phyloP scores from a whole-genome alignment of 768 basidiomycete species.

The Pleurotus platypus region DNA sequence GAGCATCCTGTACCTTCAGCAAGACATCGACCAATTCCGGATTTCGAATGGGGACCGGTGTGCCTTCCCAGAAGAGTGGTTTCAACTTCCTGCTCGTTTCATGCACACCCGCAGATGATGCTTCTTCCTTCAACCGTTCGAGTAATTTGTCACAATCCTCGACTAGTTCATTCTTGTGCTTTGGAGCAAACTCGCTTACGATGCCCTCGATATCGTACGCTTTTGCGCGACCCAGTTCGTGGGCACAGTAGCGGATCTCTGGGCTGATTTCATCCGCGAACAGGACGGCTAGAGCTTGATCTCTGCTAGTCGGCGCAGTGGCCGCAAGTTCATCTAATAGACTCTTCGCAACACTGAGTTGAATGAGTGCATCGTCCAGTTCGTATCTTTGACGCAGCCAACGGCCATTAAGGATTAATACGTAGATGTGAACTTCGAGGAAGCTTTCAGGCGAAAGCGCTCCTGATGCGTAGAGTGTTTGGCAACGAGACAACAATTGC shows the following conservation, averaged over 20 bases:
- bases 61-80: slow-evolving; percentile 73
- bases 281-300: slow-evolving; percentile 82
- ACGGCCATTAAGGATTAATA: slow-evolving; percentile 78
- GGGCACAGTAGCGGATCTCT: slow-evolving; percentile 89
- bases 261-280: slow-evolving; percentile 88
- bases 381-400: slow-evolving; percentile 75
- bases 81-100: slow-evolving; percentile 52
- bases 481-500: slow-evolving; percentile 70
- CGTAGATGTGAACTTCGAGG: slow-evolving; percentile 74
- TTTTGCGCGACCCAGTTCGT: slow-evolving; percentile 73
- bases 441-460: slow-evolving; percentile 56
- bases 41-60: slow-evolving; percentile 80
- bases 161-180: slow-evolving; percentile 57
- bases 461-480: slow-evolving; percentile 50
- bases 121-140: slow-evolving; percentile 45
- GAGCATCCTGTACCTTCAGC: slow-evolving; percentile 76
- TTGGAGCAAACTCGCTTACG: slow-evolving; percentile 56
- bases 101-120: slow-evolving; percentile 27
- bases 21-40: slow-evolving; percentile 90
- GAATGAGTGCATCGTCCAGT: slow-evolving; percentile 70
- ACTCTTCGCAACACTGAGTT: slow-evolving; percentile 74
- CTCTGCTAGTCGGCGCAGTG: slow-evolving; percentile 66
- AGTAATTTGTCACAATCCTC: slow-evolving; percentile 58
- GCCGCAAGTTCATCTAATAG: slow-evolving; percentile 67
- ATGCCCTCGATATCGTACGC: slow-evolving; percentile 83